Evolutionary conservation across 495 filamentous ascomycete species (phyloP), one percentile per base, ranked within the genome.

Genomic region (Chaetomium tenue): DNA sequence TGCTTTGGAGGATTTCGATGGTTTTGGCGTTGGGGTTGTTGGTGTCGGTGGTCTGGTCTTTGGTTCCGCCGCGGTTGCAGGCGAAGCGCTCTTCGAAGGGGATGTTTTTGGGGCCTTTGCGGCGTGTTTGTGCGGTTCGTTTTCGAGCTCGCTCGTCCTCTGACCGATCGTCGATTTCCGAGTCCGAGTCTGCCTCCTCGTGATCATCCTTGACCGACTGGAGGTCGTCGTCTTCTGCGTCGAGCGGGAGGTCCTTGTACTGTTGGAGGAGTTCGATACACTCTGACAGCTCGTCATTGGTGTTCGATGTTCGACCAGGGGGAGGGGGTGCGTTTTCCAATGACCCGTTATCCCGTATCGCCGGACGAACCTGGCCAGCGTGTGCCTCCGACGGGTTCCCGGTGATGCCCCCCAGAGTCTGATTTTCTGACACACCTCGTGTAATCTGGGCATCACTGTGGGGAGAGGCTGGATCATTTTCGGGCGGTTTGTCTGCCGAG

Each of bases 1-100:
- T 93, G 66, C 89, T 79, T 66, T 93, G 84, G 7, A 97, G 79
- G n/a, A 93, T 74, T 33, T 88, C 83, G 59, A 95, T 93, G 0
- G 91, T 96, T 12, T 82, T 76, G 2, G 76, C 77, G 70, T 98
- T 98, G 0, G 91, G 91, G 51, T 75, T 73, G 11, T 63, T 53
- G 1, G 59, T 16, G 18, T 62, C 61, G 5, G 68, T 40, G 18
- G 64, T 23, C 5, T 62, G 63, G 51, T 73, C 74, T 25, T 71
- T 73, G 0, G 74, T 77, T 0, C 79, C 79, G 9, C 78, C 79
- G 30, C 66, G 68, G 65, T 77, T 76, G 63, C 79, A 82, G 9
- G 76, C 71, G 54, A 81, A 83, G 2, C 75, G 75, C 23, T 82
- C 75, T 48, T 79, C 71, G 55, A 70, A 76, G 11, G 60, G 15